A percentile compares a stretch with the other conserved stretches of the same genome.
These are phyloP conservation scores for Tolypocladium ovalisporum DNA, from an alignment of 2,329 filamentous ascomycete species.

Conservation along the genomic window DNA sequence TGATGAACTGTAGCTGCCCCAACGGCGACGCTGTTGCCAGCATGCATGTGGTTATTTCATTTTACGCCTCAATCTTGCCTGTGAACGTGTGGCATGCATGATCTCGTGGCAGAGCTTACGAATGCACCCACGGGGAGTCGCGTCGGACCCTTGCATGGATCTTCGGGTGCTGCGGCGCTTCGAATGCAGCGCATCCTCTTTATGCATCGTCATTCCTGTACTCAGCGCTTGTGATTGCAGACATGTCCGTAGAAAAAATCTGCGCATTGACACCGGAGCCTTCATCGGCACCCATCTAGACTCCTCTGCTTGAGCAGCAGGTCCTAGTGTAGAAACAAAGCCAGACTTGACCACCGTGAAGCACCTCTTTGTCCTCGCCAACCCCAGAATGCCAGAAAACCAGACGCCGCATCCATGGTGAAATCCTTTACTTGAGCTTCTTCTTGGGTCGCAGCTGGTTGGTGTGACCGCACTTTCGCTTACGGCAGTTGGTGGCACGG, in stretches of 20 bases:
- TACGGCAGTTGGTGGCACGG: conserved; percentile 99
- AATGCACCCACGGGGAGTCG: not conserved
- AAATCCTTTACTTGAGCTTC: conserved; percentile 75
- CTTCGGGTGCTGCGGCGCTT: not conserved
- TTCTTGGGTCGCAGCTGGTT: conserved; percentile 99
- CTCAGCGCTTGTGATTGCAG: not conserved
- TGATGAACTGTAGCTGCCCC: not conserved
- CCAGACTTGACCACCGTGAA: conserved; percentile 24
- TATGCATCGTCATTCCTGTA: not conserved
- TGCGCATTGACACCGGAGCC: conserved; percentile 3
- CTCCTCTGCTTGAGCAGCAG: conserved; percentile 25
- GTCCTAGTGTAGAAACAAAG: conserved; percentile 30
- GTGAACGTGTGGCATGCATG: not conserved
- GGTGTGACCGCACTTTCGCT: conserved; percentile 99
- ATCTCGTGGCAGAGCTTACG: not conserved
- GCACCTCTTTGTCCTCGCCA: conserved; percentile 23
- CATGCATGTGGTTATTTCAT: not conserved
- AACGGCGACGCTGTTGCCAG: not conserved
- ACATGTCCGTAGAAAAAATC: not conserved
- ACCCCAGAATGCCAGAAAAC: conserved; percentile 28
- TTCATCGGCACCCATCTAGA: conserved; percentile 23
- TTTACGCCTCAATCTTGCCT: not conserved
- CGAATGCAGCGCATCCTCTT: not conserved
- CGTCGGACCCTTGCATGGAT: too few species aligned
- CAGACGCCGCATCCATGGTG: conserved; percentile 33